phyloP scores from a whole-genome alignment of 352 stramenopile species.

The Globisporangium middletonii region DNA sequence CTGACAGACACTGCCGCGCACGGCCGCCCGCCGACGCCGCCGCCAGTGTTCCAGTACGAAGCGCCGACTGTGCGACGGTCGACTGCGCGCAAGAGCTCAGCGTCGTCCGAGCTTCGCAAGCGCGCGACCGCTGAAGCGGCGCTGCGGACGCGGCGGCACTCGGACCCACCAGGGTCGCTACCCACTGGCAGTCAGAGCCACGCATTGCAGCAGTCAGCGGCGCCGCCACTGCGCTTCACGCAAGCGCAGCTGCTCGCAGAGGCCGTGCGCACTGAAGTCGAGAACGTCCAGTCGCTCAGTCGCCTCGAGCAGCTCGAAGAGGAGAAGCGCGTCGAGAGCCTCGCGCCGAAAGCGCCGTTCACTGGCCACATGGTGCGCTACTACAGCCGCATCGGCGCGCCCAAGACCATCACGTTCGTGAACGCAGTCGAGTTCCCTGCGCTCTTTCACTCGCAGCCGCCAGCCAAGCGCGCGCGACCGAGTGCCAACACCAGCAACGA shows the following conservation, averaged over 20 bases:
- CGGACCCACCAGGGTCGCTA: background rate
- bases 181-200: constrained; percentile 11
- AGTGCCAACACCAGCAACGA: constrained; percentile 2
- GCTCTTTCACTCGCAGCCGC: constrained; percentile 60
- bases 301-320: constrained; percentile 75
- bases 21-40: constrained; percentile 3
- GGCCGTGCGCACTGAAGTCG: constrained; percentile 71
- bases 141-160: constrained; percentile 23
- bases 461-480: constrained; percentile 46
- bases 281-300: constrained; percentile 76
- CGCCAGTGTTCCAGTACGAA: constrained; percentile 20
- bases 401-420: constrained; percentile 81
- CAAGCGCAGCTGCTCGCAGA: constrained; percentile 66
- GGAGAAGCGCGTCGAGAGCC: constrained; percentile 69
- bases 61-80: constrained; percentile 46
- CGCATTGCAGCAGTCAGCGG: constrained; percentile 11
- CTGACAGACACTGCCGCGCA: background rate
- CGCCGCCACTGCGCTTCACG: constrained; percentile 23
- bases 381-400: constrained; percentile 49
- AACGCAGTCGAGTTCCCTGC: constrained; percentile 57
- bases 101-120: constrained; percentile 50
- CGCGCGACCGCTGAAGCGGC: constrained; percentile 49
- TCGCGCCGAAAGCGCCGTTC: constrained; percentile 62
- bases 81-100: constrained; percentile 53
- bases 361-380: constrained; percentile 66